These are phyloP conservation scores for Candida golubevii DNA, from an alignment of 805 yeast species.

Conservation along the genomic window DNA sequence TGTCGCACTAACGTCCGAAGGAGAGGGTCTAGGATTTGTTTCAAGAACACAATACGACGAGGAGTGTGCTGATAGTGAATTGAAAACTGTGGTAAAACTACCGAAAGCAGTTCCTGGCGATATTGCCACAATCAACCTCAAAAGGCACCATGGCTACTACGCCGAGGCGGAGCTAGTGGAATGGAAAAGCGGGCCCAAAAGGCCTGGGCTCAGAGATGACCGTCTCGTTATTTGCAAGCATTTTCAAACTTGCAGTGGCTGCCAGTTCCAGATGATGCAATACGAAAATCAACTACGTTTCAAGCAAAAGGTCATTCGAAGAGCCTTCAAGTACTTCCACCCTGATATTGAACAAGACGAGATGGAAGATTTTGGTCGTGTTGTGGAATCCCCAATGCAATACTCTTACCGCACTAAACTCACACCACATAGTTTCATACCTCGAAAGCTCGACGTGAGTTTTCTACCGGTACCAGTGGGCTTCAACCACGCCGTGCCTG, in stretches of 20 bases:
- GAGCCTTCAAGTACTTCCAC: constrained; percentile 33
- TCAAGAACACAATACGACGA: constrained; percentile 18
- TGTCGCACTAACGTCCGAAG: constrained; percentile 28
- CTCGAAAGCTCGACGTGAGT: constrained; percentile 7
- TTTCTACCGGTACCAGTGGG: constrained; percentile 26
- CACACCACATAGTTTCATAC: constrained; percentile 34
- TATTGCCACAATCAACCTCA: constrained; percentile 24
- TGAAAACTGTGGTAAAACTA: constrained; percentile 23
- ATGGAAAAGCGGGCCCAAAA: constrained; percentile 12
- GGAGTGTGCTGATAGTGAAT: constrained; percentile 5
- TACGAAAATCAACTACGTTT: constrained; percentile 35
- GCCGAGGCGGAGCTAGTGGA: constrained; percentile 28
- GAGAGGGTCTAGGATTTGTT: constrained; percentile 34
- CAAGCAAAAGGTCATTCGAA: constrained; percentile 27
- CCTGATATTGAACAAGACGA: constrained; percentile 19
- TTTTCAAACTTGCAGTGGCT: constrained; percentile 37
- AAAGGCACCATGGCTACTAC: constrained; percentile 26
- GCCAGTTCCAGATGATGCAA: constrained; percentile 40
- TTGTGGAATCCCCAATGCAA: constrained; percentile 34
- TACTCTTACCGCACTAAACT: constrained; percentile 38
- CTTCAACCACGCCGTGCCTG: constrained; percentile 23
- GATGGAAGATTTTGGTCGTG: constrained; percentile 21
- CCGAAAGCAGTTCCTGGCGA: constrained; percentile 42
- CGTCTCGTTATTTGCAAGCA: constrained; percentile 29
- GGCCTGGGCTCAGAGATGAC: constrained; percentile 21